A percentile compares a stretch with the other conserved stretches of the same genome.
Conservation (phyloP, 2,329 filamentous ascomycete genomes). For the Pseudogymnoascus sp. region DNA sequence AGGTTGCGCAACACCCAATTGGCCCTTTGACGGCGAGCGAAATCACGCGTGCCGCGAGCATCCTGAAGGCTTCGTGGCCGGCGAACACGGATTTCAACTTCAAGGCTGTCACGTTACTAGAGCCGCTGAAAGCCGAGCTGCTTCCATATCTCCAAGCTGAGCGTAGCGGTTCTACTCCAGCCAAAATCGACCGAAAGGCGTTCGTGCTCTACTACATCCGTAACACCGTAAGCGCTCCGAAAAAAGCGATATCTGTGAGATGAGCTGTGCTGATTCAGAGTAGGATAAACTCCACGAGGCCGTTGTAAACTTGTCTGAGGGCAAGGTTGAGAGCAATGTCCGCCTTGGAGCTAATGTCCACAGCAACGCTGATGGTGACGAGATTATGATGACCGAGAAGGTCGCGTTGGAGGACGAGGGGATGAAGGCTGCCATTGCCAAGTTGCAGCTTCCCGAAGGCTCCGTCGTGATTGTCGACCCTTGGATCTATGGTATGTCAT, state of each 20-base stretch:
- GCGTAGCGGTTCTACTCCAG: conserved; percentile 34
- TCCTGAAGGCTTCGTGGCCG: conserved; percentile 50
- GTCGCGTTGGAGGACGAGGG: conserved; percentile 46
- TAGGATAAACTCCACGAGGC: conserved; percentile 59
- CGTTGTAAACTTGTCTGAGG: conserved; percentile 42
- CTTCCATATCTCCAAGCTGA: conserved; percentile 44
- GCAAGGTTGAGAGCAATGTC: conserved; percentile 48
- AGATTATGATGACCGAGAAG: conserved; percentile 52
- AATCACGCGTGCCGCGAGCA: conserved; percentile 42
- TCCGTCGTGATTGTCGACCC: conserved; percentile 53
- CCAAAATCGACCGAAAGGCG: conserved; percentile 41
- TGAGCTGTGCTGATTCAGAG: not conserved
- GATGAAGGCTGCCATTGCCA: conserved; percentile 54
- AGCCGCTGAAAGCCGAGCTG: conserved; percentile 48
- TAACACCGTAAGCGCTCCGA: conserved; percentile 44
- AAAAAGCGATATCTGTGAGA: not conserved
- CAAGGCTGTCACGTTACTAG: conserved; percentile 54
- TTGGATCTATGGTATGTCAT: conserved; percentile 52
- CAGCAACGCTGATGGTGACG: conserved; percentile 51
- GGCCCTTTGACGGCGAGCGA: conserved; percentile 52
- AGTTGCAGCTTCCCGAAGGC: conserved; percentile 54
- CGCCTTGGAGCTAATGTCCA: conserved; percentile 53
- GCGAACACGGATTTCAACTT: conserved; percentile 49
- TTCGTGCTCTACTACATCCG: conserved; percentile 53
- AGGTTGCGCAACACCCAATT: conserved; percentile 43